Evolutionary conservation across 495 filamentous ascomycete species (phyloP), one percentile per base, ranked within the genome.

Genomic region (Xylaria intraflava): DNA sequence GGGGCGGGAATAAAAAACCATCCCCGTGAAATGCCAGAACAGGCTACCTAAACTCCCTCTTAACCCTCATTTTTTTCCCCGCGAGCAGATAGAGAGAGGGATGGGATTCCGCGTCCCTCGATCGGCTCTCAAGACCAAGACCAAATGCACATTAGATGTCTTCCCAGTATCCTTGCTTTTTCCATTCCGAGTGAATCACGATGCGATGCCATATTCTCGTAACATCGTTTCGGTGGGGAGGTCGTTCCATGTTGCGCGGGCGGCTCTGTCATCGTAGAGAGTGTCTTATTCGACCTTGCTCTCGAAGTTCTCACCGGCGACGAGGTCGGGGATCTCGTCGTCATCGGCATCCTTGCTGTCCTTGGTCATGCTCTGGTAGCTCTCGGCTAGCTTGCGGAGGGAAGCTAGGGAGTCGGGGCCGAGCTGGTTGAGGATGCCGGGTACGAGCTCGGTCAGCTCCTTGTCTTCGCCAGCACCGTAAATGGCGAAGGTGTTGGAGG

Each of bases 281-380:
- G 11, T 9, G 44, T 12, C 30, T 78, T 91, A 95, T 78, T 96
- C 90, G 62, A 90, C 88, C 76, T 90, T 92, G 74, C 81, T 87
- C 79, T 97, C 93, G 65, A 98, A 98, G 81, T 87, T 93, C 81
- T 94, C 88, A 63, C 93, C 93, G 64, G 85, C 88, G 20, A 98
- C 91, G 58, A 98, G 80, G 55, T 97, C 92, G 55, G 93, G 93
- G 73, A 98, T 98, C 61, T 95, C 88, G 43, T 90, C 92, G 53
- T 88, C 85, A 46, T 90, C 92, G 52, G 87, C 85, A 48, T 85
- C 85, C 78, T 91, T 88, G 73, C 93, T 86, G 67, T 84, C 84
- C 86, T 96, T 96, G 80, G 96, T 93, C 85, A 98, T 83, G 76
- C 83, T 92, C 85, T 98, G 93, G 81, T 97, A 98, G 84, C 87